Conservation (phyloP, 2,329 filamentous ascomycete species). For the Phaeomoniella chlamydospora region DNA sequence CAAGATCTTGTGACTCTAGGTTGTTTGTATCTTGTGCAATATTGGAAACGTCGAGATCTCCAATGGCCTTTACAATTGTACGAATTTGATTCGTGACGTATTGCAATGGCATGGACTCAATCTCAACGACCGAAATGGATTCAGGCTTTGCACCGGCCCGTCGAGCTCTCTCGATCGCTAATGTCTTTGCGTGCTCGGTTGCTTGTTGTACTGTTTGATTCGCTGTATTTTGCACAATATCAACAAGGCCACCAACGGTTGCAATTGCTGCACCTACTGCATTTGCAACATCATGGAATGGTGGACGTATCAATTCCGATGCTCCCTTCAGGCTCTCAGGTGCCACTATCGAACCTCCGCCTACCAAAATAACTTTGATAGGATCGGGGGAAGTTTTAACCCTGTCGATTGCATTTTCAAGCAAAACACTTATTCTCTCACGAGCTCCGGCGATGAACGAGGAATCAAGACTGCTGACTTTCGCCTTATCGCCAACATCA, state of each 20-base stretch:
- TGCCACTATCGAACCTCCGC: slow-evolving; percentile 39
- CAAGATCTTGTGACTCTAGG: slow-evolving; percentile 2
- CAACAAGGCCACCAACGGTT: slow-evolving; percentile 36
- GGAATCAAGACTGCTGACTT: slow-evolving; percentile 9
- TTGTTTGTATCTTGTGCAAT: background rate
- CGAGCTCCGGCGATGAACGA: slow-evolving; percentile 10
- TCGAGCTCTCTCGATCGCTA: slow-evolving; percentile 30
- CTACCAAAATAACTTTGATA: slow-evolving; percentile 38
- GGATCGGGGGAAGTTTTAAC: slow-evolving; percentile 43
- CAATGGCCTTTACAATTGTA: slow-evolving; percentile 41
- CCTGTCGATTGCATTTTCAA: slow-evolving; percentile 37
- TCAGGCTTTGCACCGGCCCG: slow-evolving; percentile 29
- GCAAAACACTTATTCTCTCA: slow-evolving; percentile 24
- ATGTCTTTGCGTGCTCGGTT: slow-evolving; percentile 12
- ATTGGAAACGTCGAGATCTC: slow-evolving; percentile 23
- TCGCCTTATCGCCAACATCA: slow-evolving; percentile 11
- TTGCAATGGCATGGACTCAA: slow-evolving; percentile 40
- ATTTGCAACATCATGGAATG: slow-evolving; percentile 40
- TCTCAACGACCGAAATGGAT: slow-evolving; percentile 35
- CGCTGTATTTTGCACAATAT: slow-evolving; percentile 34
- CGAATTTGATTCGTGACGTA: slow-evolving; percentile 37
- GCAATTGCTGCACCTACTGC: slow-evolving; percentile 45
- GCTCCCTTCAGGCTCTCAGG: slow-evolving; percentile 33
- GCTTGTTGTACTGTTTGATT: slow-evolving; percentile 11
- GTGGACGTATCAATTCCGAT: slow-evolving; percentile 33